These are phyloP conservation scores for Penicillium palitans DNA, from an alignment of 2,329 filamentous ascomycete species.

Conservation along the genomic window DNA sequence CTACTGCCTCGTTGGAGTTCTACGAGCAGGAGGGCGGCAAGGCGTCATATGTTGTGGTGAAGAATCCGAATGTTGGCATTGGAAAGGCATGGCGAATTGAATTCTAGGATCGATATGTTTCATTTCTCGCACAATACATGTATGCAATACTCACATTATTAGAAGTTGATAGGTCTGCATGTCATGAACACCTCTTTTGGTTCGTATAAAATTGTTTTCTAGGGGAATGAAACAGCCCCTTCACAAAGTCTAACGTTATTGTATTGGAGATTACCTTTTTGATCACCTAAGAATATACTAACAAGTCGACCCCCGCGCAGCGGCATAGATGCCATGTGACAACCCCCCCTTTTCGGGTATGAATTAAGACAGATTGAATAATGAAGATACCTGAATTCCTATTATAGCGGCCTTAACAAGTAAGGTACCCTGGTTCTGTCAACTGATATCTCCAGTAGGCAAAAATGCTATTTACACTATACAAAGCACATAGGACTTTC, in stretches of 20 bases:
- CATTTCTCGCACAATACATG: slow-evolving; percentile 10
- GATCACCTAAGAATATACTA: too few relatives aligned
- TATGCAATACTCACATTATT: slow-evolving; percentile 4
- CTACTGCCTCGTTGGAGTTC: slow-evolving; percentile 59
- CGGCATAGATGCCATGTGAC: too few relatives aligned
- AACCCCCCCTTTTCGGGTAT: too few relatives aligned
- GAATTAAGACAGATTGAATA: too few relatives aligned
- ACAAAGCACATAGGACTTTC: too few relatives aligned
- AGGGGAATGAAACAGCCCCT: background rate
- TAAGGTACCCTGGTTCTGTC: too few relatives aligned
- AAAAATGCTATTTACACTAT: too few relatives aligned
- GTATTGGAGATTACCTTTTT: too few relatives aligned
- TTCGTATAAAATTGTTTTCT: background rate
- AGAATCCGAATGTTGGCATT: slow-evolving; percentile 63
- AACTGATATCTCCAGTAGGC: too few relatives aligned
- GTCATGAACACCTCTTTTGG: background rate
- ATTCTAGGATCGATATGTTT: slow-evolving; percentile 40
- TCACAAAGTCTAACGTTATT: background rate
- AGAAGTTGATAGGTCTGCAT: background rate
- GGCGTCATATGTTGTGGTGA: slow-evolving; percentile 64
- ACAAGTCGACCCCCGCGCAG: too few relatives aligned
- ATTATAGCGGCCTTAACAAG: too few relatives aligned
- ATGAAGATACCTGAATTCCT: too few relatives aligned
- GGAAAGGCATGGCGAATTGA: slow-evolving; percentile 64
- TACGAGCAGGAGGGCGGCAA: slow-evolving; percentile 53